Percentiles rank a stretch among this genome's conserved stretches.
phyloP scores from a whole-genome alignment of 176 grass and related monocot genomes.

The Oryza coarctata region DNA sequence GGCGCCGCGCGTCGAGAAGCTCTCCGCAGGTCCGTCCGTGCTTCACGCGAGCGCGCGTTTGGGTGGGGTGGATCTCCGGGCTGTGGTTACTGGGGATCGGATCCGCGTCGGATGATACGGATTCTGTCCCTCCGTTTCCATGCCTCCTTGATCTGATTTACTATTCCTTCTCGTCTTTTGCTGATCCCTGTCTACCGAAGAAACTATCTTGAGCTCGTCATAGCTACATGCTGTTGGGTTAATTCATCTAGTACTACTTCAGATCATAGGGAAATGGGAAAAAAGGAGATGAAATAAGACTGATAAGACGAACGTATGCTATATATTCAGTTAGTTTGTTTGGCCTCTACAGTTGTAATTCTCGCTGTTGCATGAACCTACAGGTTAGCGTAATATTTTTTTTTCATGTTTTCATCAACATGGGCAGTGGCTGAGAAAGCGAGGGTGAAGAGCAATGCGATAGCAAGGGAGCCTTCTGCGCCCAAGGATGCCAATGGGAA shows the following conservation, averaged over 20 bases:
- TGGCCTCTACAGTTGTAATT: constrained; percentile 2
- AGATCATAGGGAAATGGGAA: not conserved
- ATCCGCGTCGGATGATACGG: constrained; percentile 2
- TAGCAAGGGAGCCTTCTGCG: constrained; percentile 40
- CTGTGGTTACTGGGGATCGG: constrained; percentile 32
- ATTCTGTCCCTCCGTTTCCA: not conserved
- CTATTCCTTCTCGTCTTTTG: not conserved
- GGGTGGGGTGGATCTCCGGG: not conserved
- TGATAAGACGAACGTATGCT: not conserved
- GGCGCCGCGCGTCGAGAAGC: constrained; percentile 62
- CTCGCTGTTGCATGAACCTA: not conserved
- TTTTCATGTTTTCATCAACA: not conserved
- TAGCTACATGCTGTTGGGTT: constrained; percentile 15
- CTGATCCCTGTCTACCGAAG: not conserved
- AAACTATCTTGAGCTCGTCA: not conserved
- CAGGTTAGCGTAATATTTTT: not conserved
- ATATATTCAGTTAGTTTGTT: not conserved
- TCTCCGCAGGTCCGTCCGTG: constrained; percentile 44
- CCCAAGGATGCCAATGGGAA: constrained; percentile 62
- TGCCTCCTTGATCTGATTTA: constrained; percentile 36
- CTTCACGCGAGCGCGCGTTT: too few species aligned
- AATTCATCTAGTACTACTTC: not conserved
- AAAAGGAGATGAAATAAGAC: not conserved
- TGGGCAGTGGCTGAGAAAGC: constrained; percentile 50
- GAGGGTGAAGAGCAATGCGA: constrained; percentile 34